phyloP scores from a whole-genome alignment of 164 flowering plant species.

The Protea cynaroides region DNA sequence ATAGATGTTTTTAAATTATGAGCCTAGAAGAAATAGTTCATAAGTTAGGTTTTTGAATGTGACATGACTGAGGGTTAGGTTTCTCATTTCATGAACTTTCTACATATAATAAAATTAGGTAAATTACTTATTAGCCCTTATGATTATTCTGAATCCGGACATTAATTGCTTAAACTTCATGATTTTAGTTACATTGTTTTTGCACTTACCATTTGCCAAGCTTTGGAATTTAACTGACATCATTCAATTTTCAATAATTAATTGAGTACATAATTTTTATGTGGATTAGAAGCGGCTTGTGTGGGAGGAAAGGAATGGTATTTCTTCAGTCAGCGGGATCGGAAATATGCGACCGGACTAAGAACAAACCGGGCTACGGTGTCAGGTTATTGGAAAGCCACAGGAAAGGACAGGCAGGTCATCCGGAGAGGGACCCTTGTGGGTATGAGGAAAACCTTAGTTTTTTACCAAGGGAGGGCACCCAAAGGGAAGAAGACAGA shows the following conservation, averaged over 20 bases:
- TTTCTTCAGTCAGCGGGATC: slow-evolving; percentile 58
- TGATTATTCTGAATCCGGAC: too few species aligned
- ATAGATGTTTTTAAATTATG: neutral
- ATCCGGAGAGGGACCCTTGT: slow-evolving; percentile 37
- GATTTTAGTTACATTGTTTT: too few species aligned
- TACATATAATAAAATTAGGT: neutral
- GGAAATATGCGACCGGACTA: slow-evolving; percentile 72
- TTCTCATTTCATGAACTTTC: neutral
- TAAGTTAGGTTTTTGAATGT: neutral
- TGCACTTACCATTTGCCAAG: too few species aligned
- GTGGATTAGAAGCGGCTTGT: slow-evolving; percentile 43
- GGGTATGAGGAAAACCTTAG: slow-evolving; percentile 84
- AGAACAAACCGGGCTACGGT: slow-evolving; percentile 71
- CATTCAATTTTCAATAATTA: neutral
- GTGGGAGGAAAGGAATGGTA: slow-evolving; percentile 83
- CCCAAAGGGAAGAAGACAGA: slow-evolving; percentile 67
- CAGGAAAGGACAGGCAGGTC: slow-evolving; percentile 64
- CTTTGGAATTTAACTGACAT: too few species aligned
- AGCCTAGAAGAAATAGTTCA: too few species aligned
- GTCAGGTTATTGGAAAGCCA: slow-evolving; percentile 83
- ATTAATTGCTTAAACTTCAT: neutral
- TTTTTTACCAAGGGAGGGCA: slow-evolving; percentile 73
- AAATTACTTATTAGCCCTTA: neutral
- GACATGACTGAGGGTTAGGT: neutral
- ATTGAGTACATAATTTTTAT: neutral